A percentile compares a stretch with the other conserved stretches of the same genome.
These are phyloP conservation scores for Barbatosphaeria neglecta DNA, from an alignment of 495 filamentous ascomycete species.

Conservation along the genomic window DNA sequence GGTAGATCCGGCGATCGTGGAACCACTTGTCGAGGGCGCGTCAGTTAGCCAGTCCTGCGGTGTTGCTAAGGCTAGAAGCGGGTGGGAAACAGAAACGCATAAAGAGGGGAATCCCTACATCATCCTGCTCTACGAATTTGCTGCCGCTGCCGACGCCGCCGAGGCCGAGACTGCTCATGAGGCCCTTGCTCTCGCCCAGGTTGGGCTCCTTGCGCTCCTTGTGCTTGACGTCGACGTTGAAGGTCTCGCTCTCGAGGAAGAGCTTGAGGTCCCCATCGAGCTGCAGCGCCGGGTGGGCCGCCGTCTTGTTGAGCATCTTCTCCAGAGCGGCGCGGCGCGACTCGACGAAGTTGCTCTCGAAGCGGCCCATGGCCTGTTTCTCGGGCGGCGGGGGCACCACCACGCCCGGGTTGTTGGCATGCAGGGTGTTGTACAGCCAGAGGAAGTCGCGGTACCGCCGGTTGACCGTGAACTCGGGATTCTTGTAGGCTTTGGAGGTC, in stretches of 20 bases:
- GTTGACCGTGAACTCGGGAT: slow-evolving; percentile 81
- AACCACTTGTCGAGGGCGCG: slow-evolving; percentile 57
- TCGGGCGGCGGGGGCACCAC: slow-evolving; percentile 94
- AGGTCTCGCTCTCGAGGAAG: slow-evolving; percentile 89
- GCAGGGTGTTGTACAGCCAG: slow-evolving; percentile 90
- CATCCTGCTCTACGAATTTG: slow-evolving; percentile 97
- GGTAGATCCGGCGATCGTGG: slow-evolving; percentile 86
- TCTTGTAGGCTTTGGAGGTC: slow-evolving; percentile 87
- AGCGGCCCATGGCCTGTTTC: slow-evolving; percentile 93
- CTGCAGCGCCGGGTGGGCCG: slow-evolving; percentile 80
- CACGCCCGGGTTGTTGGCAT: slow-evolving; percentile 87
- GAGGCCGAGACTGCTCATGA: slow-evolving; percentile 76
- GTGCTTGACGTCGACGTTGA: slow-evolving; percentile 94
- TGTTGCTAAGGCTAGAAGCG: too few species aligned
- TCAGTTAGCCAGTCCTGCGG: background rate
- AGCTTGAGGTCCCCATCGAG: slow-evolving; percentile 90
- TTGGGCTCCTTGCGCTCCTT: slow-evolving; percentile 86
- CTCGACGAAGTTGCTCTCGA: slow-evolving; percentile 95
- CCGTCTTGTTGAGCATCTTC: slow-evolving; percentile 93
- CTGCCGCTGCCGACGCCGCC: slow-evolving; percentile 58
- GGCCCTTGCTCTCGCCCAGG: slow-evolving; percentile 81
- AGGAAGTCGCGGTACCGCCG: slow-evolving; percentile 92
- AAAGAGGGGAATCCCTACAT: slow-evolving; percentile 47
- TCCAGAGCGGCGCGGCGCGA: slow-evolving; percentile 80
- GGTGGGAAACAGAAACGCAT: background rate